A percentile compares a stretch with the other conserved stretches of the same genome.
These are phyloP conservation scores for Pythium vanterpoolii DNA, from an alignment of 352 stramenopile species.

Conservation along the genomic window DNA sequence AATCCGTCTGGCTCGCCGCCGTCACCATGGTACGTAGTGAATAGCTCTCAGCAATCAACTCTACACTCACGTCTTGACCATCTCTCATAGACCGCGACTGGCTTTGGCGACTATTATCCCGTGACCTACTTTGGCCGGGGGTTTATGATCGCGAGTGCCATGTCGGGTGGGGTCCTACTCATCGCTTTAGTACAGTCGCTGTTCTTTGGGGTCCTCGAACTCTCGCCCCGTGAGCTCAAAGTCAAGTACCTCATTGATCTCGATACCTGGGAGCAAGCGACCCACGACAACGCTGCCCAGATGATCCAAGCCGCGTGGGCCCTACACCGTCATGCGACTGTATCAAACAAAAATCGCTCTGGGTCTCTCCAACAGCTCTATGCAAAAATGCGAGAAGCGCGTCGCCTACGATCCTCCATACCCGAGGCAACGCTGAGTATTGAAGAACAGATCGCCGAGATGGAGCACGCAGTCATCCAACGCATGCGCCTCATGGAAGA, in stretches of 20 bases:
- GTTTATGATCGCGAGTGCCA: slow-evolving; percentile 57
- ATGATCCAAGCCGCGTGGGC: slow-evolving; percentile 52
- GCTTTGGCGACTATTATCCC: slow-evolving; percentile 69
- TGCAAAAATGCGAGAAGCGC: slow-evolving; percentile 24
- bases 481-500: slow-evolving; percentile 37
- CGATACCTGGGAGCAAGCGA: slow-evolving; percentile 50
- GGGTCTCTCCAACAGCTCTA: slow-evolving; percentile 21
- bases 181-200: slow-evolving; percentile 72
- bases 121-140: slow-evolving; percentile 60
- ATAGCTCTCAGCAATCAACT: no score
- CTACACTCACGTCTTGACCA: no score
- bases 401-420: slow-evolving; percentile 29
- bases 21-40: slow-evolving; percentile 53
- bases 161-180: slow-evolving; percentile 68
- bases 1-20: slow-evolving; percentile 62
- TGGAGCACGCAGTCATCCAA: slow-evolving; percentile 32
- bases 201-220: slow-evolving; percentile 73
- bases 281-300: slow-evolving; percentile 33
- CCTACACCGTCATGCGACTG: not conserved
- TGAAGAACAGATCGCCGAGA: slow-evolving; percentile 46
- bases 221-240: slow-evolving; percentile 54
- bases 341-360: not conserved
- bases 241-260: slow-evolving; percentile 70
- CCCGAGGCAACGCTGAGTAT: slow-evolving; percentile 33
- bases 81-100: slow-evolving; percentile 47